Evolutionary conservation across 208 protist species (phyloP), one percentile per base, ranked within the genome.

Genomic region (Porcisia hertigi): DNA sequence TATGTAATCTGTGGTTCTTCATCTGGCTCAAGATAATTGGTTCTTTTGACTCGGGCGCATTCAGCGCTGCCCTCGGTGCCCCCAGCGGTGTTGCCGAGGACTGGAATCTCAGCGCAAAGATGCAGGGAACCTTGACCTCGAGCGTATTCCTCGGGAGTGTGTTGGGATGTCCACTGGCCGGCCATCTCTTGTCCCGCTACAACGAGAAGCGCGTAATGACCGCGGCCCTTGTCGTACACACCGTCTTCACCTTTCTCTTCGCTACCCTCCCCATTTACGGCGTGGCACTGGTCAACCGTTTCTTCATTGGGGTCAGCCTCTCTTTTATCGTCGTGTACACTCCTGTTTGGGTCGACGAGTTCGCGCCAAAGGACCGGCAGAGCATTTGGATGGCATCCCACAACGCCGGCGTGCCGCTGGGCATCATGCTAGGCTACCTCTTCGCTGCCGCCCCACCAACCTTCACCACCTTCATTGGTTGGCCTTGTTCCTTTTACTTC

Each of bases 271-370:
- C 88, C 23, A 69, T 76, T 49, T 94, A 90, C 70, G 60, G 70
- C 43, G 60, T 88, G 11, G 85, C 86, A 3, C 71, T 98, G 30
- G 18, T 95, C 34, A 89, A 79, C 63, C 90, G 96, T 34, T 96
- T 98, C 77, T 88, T 97, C 52, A 94, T 98, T 67, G 96, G 96
- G 3, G 43, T 97, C 14, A 93, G 91, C 54, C 83, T 97, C n/a
- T 89, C 96, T 18, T 97, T 96, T 69, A 86, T 98, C 20, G 88
- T 98, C 30, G 91, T 98, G 36, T 98, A 97, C 86, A 91, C 92
- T 0, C 94, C 94, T 20, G 87, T 98, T 14, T 98, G 96, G 96
- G 92, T 97, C 14, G 96, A 98, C 81, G 92, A 93, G 58, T 98
- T 98, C 67, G 88, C 96, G 12, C 96, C 96, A 34, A 84, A 83